Evolutionary conservation across 2,329 filamentous ascomycete species (phyloP).

Genomic region (Aspergillus sp.): DNA sequence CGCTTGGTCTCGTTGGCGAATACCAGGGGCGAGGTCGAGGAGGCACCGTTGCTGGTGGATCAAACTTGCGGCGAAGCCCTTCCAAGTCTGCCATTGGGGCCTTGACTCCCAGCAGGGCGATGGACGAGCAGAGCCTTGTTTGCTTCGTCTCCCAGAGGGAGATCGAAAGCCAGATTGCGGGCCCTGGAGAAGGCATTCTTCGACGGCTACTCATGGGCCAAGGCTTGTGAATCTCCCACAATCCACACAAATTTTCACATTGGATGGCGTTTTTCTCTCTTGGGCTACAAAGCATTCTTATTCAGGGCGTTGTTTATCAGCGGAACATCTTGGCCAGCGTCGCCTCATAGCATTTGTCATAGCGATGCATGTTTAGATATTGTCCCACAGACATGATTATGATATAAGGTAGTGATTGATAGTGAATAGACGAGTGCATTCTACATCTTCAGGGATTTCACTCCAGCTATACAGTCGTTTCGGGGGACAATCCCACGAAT

Average conservation of each 20-base stretch:
- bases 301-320: not conserved
- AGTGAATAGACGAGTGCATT: not conserved
- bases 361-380: conserved; percentile 3
- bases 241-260: not conserved
- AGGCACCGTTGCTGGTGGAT: conserved; percentile 53
- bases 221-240: conserved; percentile 27
- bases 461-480: conserved; percentile 10
- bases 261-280: conserved; percentile 1
- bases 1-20: conserved; percentile 73
- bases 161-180: conserved; percentile 66
- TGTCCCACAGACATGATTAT: conserved; percentile 6
- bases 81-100: conserved; percentile 64
- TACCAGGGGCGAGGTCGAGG: conserved; percentile 69
- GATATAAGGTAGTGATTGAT: conserved; percentile 1
- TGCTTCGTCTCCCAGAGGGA: conserved; percentile 80
- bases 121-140: conserved; percentile 75
- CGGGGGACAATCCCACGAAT: conserved; percentile 8
- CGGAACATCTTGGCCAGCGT: not conserved
- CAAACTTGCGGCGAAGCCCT: conserved; percentile 60
- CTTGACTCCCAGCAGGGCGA: conserved; percentile 49
- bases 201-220: conserved; percentile 39
- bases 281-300: not conserved
- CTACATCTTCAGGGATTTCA: conserved; percentile 1
- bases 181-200: conserved; percentile 51
- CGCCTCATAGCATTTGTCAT: conserved; percentile 4